Evolutionary conservation across 345 rosid genomes (phyloP), one percentile per base, ranked within the genome.

Genomic region (Cardamine resedifolia): DNA sequence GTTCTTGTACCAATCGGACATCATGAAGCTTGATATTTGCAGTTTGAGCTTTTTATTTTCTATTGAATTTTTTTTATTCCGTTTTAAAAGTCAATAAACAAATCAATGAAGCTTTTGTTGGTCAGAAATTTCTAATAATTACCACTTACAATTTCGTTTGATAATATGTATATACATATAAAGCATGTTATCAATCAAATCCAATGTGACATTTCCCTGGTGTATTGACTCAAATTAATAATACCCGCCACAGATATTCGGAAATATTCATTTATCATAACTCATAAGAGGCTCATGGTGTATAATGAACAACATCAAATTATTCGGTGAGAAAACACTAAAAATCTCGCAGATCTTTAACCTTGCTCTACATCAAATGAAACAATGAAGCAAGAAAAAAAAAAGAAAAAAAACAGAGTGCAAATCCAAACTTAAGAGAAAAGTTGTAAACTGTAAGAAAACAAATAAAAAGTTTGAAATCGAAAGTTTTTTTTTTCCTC

Each of bases 301-400:
- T 31, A 23, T 23, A 58, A 36, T 10, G 31, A 38, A 21, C n/a
- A 38, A 23, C 21, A 19, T 14, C 12, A 15, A 31, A 12, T 20
- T 31, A 64, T 49, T 66, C 30, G 33, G 23, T 36, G 34, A 23
- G 15, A 34, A 23, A 66, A 15, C 70, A 21, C 49, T 21, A 5
- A 5, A 50, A 50, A 21, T 23, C 53, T 19, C n/a, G 34, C 11
- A 58, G 56, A 69, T 69, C 24, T 30, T 30, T 41, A 70, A 45
- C 34, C 11, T 58, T 70, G 39, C 50, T 59, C 67, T 48, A 36
- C 50, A 60, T 70, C 50, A 70, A 59, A 59, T 48, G 39, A 60
- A 70, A 24, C 49, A 58, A 58, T 31, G 67, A 71, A 48, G 31
- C 61, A 36, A 71, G 39, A 59, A 34, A 7, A 27, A 1, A 1